A percentile compares a stretch with the other conserved stretches of the same genome.
phyloP scores from a whole-genome alignment of 352 stramenopile species.

The Hyaloperonospora brassicae region DNA sequence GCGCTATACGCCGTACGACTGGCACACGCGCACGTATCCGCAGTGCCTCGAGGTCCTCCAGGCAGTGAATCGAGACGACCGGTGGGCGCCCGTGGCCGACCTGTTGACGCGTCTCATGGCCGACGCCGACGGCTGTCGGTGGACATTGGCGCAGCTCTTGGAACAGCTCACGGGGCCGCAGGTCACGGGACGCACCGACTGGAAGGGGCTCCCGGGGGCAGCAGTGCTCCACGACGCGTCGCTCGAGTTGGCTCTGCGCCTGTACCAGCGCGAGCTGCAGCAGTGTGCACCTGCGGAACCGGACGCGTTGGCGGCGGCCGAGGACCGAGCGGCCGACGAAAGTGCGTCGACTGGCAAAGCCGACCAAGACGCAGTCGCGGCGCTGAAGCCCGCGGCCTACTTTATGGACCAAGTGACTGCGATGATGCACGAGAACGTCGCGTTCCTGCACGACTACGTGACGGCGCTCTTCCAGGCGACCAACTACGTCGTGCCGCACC shows the following conservation, averaged over 20 bases:
- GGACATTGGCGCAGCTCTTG: constrained; percentile 52
- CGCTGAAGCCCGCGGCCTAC: constrained; percentile 23
- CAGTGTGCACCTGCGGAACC: constrained; percentile 34
- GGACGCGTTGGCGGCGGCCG: constrained; percentile 9
- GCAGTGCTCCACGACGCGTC: constrained; percentile 35
- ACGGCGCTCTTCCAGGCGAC: constrained; percentile 52
- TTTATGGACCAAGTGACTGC: constrained; percentile 52
- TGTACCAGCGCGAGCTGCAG: constrained; percentile 37
- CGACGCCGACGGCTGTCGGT: constrained; percentile 30
- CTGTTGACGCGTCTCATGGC: constrained; percentile 32
- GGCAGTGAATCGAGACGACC: constrained; percentile 37
- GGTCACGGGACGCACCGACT: constrained; percentile 44
- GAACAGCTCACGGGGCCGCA: constrained; percentile 38
- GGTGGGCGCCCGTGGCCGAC: constrained; percentile 27
- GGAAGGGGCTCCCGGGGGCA: constrained; percentile 52
- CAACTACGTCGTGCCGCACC: constrained; percentile 61
- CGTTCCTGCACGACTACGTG: constrained; percentile 49
- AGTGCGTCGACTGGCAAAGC: constrained; percentile 23
- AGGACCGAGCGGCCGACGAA: constrained; percentile 21
- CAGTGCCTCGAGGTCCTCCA: constrained; percentile 45
- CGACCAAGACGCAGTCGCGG: constrained; percentile 5
- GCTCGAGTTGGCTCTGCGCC: constrained; percentile 30
- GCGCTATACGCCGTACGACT: constrained; percentile 47
- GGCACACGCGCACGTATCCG: constrained; percentile 37
- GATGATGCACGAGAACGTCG: constrained; percentile 42